Base-by-base conservation (phyloP, 176 grass and related monocot species). In the Coix lacrymajobi region DNA sequence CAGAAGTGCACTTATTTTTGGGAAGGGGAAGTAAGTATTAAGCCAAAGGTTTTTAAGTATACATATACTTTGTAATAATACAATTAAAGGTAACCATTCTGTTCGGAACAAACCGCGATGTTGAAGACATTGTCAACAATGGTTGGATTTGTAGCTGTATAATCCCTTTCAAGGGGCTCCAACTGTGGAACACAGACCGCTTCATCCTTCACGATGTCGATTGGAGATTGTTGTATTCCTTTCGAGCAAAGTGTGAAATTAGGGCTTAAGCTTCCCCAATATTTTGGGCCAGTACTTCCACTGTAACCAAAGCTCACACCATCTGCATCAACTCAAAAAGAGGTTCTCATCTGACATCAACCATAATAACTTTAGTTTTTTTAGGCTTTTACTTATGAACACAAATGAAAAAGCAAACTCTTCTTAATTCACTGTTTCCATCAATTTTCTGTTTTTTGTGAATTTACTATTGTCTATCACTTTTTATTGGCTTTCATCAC, bases 121-220 rank as follows among this genome's bases (percentile, higher is more conserved):
- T 92, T 94, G 90, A 85, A 79, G 68, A 85, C 78, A 81, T 94
- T 94, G 66, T 92, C 90, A 81, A 92, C 73, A 75, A 94, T 85
- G 58, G 88, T 91, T 62, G 90, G 84, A 65, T 90, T 87, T 65
- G 88, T 62, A 62, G 80, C 24, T 45, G 19, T 81, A 80, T 94
- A 94, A 85, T 92, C 62, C 88, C 76, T 94, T 74, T 85, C 66
- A 36, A 97, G 89, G 10, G 90, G 80, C 44, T 65, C 87, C 64
- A 97, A 83, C 25, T 80, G 82, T 15, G 81, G 85, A 43, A 86
- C 78, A 38, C 65, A 80, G 5, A 89, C 73, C 0, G 62, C 80
- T 62, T 58, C 43, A 60, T 79, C 85, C 28, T 33, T 92, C 60
- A 87, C 81, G 54, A 97, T 94, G 61, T 92, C 76, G 22, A 97